These are phyloP conservation scores for Aureobasidium sp. DNA, from an alignment of 2,329 filamentous ascomycete species.

Conservation along the genomic window DNA sequence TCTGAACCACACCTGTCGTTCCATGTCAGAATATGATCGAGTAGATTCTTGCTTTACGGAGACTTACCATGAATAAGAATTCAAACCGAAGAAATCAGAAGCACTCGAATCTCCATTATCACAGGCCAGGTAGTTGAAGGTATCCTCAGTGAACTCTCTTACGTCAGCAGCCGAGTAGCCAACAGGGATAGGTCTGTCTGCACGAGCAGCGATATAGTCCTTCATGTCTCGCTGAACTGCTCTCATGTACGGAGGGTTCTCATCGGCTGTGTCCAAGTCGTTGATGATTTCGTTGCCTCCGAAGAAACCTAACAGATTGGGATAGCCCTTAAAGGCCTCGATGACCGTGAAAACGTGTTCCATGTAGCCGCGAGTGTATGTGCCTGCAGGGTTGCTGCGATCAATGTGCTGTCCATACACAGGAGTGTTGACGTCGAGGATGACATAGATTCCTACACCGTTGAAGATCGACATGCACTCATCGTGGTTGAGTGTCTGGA, in stretches of 20 bases:
- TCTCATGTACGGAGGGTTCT: slow-evolving; percentile 52
- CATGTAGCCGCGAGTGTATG: slow-evolving; percentile 51
- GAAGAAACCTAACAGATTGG: slow-evolving; percentile 58
- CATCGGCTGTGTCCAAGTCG: slow-evolving; percentile 34
- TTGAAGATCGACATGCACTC: slow-evolving; percentile 57
- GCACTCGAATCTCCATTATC: slow-evolving; percentile 48
- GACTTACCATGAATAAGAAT: slow-evolving; percentile 57
- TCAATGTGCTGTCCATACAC: slow-evolving; percentile 50
- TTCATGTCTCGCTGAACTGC: slow-evolving; percentile 62
- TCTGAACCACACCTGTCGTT: slow-evolving; percentile 44
- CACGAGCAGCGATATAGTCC: slow-evolving; percentile 56
- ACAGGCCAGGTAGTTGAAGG: slow-evolving; percentile 70
- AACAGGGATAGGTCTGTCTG: slow-evolving; percentile 53
- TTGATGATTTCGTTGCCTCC: slow-evolving; percentile 62
- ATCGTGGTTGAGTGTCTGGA: slow-evolving; percentile 47
- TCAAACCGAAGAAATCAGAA: slow-evolving; percentile 70
- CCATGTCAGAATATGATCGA: not conserved
- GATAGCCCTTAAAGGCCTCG: slow-evolving; percentile 60
- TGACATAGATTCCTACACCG: slow-evolving; percentile 58
- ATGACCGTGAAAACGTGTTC: slow-evolving; percentile 55
- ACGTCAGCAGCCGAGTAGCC: slow-evolving; percentile 71
- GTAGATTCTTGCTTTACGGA: slow-evolving; percentile 36
- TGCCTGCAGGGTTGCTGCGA: slow-evolving; percentile 46
- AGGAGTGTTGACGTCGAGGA: slow-evolving; percentile 59
- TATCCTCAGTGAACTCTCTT: slow-evolving; percentile 63